Conservation (phyloP, 2,329 filamentous ascomycete genomes). For the Stemphylium vesicarium region DNA sequence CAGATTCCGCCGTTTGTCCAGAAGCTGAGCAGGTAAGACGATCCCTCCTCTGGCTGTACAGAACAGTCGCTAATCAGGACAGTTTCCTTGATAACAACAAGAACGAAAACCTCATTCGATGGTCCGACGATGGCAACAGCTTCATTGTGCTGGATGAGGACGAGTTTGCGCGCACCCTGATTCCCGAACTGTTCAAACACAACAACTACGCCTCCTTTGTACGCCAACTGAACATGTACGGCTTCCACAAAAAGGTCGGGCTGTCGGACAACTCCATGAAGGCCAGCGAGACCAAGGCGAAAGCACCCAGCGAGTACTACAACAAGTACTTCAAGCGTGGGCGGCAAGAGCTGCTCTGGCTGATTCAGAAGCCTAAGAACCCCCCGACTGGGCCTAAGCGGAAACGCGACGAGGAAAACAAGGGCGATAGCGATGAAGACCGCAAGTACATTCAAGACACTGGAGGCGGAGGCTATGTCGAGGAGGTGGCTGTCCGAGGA, state of each 20-base stretch:
- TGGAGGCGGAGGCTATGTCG: conserved; percentile 48
- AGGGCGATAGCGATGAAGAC: conserved; percentile 75
- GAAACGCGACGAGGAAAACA: conserved; percentile 63
- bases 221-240: conserved; percentile 68
- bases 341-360: conserved; percentile 89
- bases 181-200: conserved; percentile 79
- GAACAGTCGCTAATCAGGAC: conserved; percentile 19
- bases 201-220: conserved; percentile 82
- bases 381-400: conserved; percentile 59
- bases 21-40: conserved; percentile 88
- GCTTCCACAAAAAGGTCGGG: conserved; percentile 62
- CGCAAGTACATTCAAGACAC: conserved; percentile 54
- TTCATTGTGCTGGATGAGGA: conserved; percentile 98
- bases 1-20: conserved; percentile 98
- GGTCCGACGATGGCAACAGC: conserved; percentile 95
- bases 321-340: conserved; percentile 96
- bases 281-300: conserved; percentile 94
- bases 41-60: background rate
- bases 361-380: conserved; percentile 94
- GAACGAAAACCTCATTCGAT: conserved; percentile 93
- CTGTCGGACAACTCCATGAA: conserved; percentile 98
- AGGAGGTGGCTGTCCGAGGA: conserved; percentile 47
- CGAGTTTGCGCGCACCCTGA: conserved; percentile 76
- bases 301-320: conserved; percentile 97
- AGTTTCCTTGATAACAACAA: conserved; percentile 94